Base-by-base conservation (phyloP, 2,329 filamentous ascomycete genomes). In the Zymoseptoria tritici region DNA sequence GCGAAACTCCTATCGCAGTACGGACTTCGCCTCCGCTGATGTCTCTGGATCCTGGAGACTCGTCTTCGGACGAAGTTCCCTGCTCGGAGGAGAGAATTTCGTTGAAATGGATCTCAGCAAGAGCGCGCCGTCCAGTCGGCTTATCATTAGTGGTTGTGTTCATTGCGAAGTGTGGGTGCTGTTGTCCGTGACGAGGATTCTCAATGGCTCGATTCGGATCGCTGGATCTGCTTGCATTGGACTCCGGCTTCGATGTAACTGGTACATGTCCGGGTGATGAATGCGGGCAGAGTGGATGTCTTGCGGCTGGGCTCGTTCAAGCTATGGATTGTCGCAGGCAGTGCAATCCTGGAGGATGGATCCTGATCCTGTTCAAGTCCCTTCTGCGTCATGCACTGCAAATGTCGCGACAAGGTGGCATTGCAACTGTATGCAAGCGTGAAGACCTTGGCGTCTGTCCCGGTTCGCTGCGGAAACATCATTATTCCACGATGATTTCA, bases 1-100 rank as follows among this genome's bases (percentile, higher is more conserved):
- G 84, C 68, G 83, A 85, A 66, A 86, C 77, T 2, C 82, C 83
- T 64, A 86, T 77, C 36, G 83, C 75, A 11, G 73, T 75, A 56
- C 75, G 72, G 16, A 72, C 76, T 62, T 77, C 74, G 54, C 77
- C 74, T 19, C 60, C 56, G n/a, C 63, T 61, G 11, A 67, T 71
- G 66, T 56, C 71, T 66, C 57, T 71, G 58, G 46, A 52, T 9
- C 64, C 63, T 4, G 70, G 71, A 53, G 61, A 69, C 55, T 79
- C 72, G 52, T 74, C 77, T 24, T 79, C 78, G 56, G 77, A 79
- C 5, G 77, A 77, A n/a, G 76, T 76, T 55, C 73, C 74, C 19
- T 61, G 55, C 53, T 75, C 62, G 57, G 72, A 68, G 57, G 74
- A 71, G 53, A 74, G 61, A 20, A 78, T 68, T 46, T 71, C 71